Evolutionary conservation across 2,329 filamentous ascomycete genomes (phyloP).

Genomic region (Ampelomyces quisqualis): DNA sequence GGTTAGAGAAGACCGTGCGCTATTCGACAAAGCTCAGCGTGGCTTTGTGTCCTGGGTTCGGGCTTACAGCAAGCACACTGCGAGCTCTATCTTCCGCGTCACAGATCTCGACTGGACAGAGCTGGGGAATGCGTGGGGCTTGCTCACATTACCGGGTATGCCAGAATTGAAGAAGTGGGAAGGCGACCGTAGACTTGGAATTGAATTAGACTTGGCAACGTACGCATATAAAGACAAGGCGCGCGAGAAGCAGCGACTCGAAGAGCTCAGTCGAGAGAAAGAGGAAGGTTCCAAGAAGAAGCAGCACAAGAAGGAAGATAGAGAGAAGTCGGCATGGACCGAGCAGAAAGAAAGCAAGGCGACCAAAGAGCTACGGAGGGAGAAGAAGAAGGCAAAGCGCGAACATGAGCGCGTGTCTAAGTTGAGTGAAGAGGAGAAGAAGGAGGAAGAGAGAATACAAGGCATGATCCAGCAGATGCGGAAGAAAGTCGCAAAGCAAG

Average conservation of each 20-base stretch:
- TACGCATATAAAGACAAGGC: slow-evolving; percentile 50
- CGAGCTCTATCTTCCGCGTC: slow-evolving; percentile 85
- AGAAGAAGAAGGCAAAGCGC: slow-evolving; percentile 38
- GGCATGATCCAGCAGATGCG: slow-evolving; percentile 28
- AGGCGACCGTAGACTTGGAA: slow-evolving; percentile 46
- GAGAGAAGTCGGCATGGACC: slow-evolving; percentile 38
- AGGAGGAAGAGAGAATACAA: slow-evolving; percentile 39
- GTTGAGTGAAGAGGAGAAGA: slow-evolving; percentile 30
- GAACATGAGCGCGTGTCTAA: slow-evolving; percentile 32
- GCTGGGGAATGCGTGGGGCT: slow-evolving; percentile 78
- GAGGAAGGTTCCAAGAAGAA: slow-evolving; percentile 29
- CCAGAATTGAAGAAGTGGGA: slow-evolving; percentile 65
- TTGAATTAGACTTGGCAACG: slow-evolving; percentile 44
- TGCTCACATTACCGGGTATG: slow-evolving; percentile 88
- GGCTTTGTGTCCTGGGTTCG: slow-evolving; percentile 93
- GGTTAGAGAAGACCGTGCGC: slow-evolving; percentile 61
- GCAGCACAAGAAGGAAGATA: slow-evolving; percentile 28
- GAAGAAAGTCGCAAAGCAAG: not conserved
- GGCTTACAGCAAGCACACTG: slow-evolving; percentile 87
- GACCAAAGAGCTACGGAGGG: slow-evolving; percentile 34
- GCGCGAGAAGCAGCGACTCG: slow-evolving; percentile 47
- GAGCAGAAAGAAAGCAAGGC: slow-evolving; percentile 40
- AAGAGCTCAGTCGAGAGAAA: slow-evolving; percentile 32
- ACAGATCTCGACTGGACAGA: slow-evolving; percentile 82
- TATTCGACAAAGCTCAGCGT: slow-evolving; percentile 85